Conservation (phyloP, 441 rosid species). For the Gossypium davidsonii region DNA sequence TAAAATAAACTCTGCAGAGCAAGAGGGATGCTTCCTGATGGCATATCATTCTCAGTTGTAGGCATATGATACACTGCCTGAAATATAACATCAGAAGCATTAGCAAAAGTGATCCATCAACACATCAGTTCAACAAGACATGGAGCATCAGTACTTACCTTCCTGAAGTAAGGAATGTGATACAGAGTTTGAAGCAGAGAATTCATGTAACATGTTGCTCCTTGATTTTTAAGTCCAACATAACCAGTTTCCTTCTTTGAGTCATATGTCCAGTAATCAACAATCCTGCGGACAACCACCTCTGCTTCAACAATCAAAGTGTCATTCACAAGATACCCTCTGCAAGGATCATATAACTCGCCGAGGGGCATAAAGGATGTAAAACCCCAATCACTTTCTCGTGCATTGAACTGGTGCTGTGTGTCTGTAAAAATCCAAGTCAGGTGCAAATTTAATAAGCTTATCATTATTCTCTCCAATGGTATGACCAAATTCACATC, state of each 20-base stretch:
- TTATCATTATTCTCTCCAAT: neutral
- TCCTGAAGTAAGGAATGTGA: constrained; percentile 44
- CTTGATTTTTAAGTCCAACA: constrained; percentile 48
- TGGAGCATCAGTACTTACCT: constrained; percentile 23
- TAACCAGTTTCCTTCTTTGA: constrained; percentile 45
- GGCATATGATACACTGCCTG: constrained; percentile 54
- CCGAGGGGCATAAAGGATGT: constrained; percentile 44
- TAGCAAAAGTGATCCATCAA: neutral
- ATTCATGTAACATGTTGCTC: constrained; percentile 46
- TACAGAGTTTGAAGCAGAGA: constrained; percentile 40
- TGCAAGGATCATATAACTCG: constrained; percentile 34
- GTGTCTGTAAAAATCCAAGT: constrained; percentile 30
- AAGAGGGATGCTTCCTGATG: constrained; percentile 44
- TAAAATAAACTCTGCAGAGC: constrained; percentile 48
- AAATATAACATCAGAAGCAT: constrained; percentile 9
- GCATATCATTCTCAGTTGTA: constrained; percentile 43
- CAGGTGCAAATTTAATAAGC: neutral
- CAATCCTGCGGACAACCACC: constrained; percentile 30
- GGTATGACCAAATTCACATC: neutral
- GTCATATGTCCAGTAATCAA: constrained; percentile 37
- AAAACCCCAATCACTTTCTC: constrained; percentile 46
- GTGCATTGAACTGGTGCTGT: constrained; percentile 38
- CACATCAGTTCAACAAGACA: neutral
- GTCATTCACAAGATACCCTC: constrained; percentile 38
- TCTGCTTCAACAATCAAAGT: constrained; percentile 38